Evolutionary conservation across 2,329 filamentous ascomycete species (phyloP).

Genomic region (Xylaria sp.): DNA sequence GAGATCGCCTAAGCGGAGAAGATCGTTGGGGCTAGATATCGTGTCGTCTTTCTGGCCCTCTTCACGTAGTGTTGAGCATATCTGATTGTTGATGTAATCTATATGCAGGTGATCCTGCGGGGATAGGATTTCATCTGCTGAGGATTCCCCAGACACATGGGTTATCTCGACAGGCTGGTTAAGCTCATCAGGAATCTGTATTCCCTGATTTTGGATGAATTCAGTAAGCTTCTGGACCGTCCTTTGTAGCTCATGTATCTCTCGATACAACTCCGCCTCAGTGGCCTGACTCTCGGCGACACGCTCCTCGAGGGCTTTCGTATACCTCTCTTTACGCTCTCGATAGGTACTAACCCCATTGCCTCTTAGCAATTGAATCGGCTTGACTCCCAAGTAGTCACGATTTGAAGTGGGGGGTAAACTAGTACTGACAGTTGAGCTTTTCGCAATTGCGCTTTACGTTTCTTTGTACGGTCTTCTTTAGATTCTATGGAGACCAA

Average conservation of each 20-base stretch:
- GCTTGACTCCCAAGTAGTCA: not conserved
- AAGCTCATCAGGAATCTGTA: constrained; percentile 19
- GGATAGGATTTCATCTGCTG: constrained; percentile 1
- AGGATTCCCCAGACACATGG: not conserved
- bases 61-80: constrained; percentile 8
- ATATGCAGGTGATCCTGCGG: constrained; percentile 5
- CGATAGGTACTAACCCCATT: constrained; percentile 16
- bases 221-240: constrained; percentile 12
- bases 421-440: constrained; percentile 23
- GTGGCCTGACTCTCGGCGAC: constrained; percentile 16
- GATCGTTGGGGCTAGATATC: not conserved
- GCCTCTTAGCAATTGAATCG: not conserved
- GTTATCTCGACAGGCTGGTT: not conserved
- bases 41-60: not conserved
- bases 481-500: constrained; percentile 9
- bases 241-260: constrained; percentile 17
- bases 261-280: constrained; percentile 9
- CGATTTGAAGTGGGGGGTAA: not conserved
- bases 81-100: not conserved
- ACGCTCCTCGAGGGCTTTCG: constrained; percentile 22
- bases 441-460: constrained; percentile 24
- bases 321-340: constrained; percentile 28
- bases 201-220: constrained; percentile 15
- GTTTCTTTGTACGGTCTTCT: constrained; percentile 23
- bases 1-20: constrained; percentile 21